Conservation (phyloP, 345 rosid species). For the Acer yangbiense region DNA sequence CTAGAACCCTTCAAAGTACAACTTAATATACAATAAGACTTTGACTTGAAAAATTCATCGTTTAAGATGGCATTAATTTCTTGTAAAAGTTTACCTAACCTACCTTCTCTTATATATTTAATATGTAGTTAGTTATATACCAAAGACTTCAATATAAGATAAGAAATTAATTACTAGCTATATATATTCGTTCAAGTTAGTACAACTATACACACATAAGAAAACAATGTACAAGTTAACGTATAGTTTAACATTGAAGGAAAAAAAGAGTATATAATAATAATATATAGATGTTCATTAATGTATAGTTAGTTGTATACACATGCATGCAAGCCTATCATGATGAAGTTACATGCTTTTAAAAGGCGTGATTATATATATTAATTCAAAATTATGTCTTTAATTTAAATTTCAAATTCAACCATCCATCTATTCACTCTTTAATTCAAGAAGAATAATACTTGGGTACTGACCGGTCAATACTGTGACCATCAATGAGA, state of each 20-base stretch:
- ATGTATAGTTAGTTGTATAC: not conserved
- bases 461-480: no score
- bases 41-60: not conserved
- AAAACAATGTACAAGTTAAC: not conserved
- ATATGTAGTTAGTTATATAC: not conserved
- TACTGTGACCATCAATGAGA: no score
- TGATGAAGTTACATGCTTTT: not conserved
- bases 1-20: not conserved
- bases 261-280: not conserved
- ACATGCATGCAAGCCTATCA: not conserved
- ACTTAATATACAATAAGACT: not conserved
- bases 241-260: not conserved
- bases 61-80: not conserved
- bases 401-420: not conserved
- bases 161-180: no score
- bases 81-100: not conserved
- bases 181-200: not conserved
- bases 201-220: not conserved
- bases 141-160: no score
- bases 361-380: not conserved
- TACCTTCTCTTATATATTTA: not conserved
- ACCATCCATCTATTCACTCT: not conserved
- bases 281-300: no score
- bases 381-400: not conserved
- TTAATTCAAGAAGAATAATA: not conserved